Evolutionary conservation across 208 protist species (phyloP).

Genomic region (Leishmania major): DNA sequence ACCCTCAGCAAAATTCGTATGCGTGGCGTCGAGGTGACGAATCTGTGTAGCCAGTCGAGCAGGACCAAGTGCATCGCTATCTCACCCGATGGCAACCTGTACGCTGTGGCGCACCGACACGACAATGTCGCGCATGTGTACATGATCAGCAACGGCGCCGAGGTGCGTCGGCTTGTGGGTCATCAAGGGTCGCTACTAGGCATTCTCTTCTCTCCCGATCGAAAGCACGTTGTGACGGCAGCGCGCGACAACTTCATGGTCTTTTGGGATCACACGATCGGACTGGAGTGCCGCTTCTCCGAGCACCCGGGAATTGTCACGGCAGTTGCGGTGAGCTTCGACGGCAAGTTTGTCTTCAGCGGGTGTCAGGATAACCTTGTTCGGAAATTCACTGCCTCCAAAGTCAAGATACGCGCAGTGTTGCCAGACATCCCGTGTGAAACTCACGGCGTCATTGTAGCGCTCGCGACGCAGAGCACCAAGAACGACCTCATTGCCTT

Average conservation of each 20-base stretch:
- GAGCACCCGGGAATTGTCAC: conserved; percentile 68
- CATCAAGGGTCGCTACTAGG: conserved; percentile 53
- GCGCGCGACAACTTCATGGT: conserved; percentile 50
- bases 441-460: conserved; percentile 45
- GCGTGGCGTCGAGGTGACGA: conserved; percentile 35
- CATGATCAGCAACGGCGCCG: conserved; percentile 33
- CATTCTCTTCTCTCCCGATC: conserved; percentile 58
- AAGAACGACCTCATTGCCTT: conserved; percentile 47
- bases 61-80: conserved; percentile 66
- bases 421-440: conserved; percentile 22
- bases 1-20: conserved; percentile 14
- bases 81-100: conserved; percentile 38
- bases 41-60: conserved; percentile 39
- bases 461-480: conserved; percentile 52
- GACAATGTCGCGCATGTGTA: conserved; percentile 62
- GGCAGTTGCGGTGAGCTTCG: conserved; percentile 49
- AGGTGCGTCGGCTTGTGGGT: conserved; percentile 49
- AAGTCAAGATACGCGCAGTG: conserved; percentile 37
- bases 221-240: conserved; percentile 62
- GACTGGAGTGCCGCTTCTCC: conserved; percentile 49
- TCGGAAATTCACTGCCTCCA: conserved; percentile 42
- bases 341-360: conserved; percentile 56
- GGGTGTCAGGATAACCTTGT: conserved; percentile 69
- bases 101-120: conserved; percentile 57
- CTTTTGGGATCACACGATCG: conserved; percentile 59